phyloP scores from a whole-genome alignment of 2,329 filamentous ascomycete species.

The Bretziella fagacearum region DNA sequence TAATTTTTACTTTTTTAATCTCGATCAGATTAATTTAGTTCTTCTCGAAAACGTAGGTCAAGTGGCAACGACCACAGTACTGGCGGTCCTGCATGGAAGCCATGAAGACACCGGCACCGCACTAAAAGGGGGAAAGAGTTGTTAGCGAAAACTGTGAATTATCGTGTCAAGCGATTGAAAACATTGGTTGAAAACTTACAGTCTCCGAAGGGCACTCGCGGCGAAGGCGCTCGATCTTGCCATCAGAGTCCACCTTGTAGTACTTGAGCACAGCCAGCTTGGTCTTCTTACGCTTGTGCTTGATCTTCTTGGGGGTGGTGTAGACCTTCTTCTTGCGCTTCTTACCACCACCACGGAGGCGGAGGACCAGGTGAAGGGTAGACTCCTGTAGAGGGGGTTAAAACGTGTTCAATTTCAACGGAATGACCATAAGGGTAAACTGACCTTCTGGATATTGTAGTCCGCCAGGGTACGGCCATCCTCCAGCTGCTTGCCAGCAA shows the following conservation, averaged over 20 bases:
- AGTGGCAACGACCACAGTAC: constrained; percentile 69
- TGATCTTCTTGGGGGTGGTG: constrained; percentile 99
- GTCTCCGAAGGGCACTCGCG: constrained; percentile 90
- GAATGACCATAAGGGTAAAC: background rate
- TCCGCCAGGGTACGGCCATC: constrained; percentile 97
- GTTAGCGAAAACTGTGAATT: too few species aligned
- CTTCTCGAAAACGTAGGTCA: constrained; percentile 60
- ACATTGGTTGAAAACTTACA: constrained; percentile 37
- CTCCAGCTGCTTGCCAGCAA: constrained; percentile 99
- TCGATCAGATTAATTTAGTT: constrained; percentile 26
- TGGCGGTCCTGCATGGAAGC: constrained; percentile 99
- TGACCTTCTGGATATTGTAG: constrained; percentile 99
- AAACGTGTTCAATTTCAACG: background rate
- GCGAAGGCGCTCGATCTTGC: constrained; percentile 98
- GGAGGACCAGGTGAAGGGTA: constrained; percentile 93
- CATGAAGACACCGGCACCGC: constrained; percentile 99
- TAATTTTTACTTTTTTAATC: constrained; percentile 15
- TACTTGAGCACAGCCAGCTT: constrained; percentile 99
- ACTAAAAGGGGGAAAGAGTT: constrained; percentile 33
- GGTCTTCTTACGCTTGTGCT: constrained; percentile 99
- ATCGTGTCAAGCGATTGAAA: too few species aligned
- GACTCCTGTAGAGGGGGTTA: constrained; percentile 25
- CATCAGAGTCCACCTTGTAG: constrained; percentile 99
- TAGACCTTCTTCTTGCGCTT: constrained; percentile 99
- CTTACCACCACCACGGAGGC: constrained; percentile 97